A percentile compares a stretch with the other conserved stretches of the same genome.
Conservation (phyloP, 2,329 filamentous ascomycete species). For the Aspergillus bombycis region DNA sequence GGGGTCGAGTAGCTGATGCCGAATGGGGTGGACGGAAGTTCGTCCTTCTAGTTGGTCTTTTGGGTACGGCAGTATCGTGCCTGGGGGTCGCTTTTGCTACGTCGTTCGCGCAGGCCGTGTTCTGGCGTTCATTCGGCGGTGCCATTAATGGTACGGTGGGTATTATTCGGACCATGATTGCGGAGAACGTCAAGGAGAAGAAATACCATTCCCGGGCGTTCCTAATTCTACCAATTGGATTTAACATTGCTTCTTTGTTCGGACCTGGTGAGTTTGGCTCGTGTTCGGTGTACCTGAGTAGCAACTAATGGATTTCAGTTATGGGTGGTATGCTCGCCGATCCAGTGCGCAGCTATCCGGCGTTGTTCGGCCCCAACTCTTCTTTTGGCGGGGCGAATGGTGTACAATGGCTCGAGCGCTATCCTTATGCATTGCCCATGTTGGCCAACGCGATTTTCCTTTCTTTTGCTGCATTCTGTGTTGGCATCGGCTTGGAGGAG, state of each 20-base stretch:
- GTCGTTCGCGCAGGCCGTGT: conserved; percentile 64
- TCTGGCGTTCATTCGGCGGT: conserved; percentile 69
- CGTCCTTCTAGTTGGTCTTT: conserved; percentile 74
- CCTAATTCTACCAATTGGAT: conserved; percentile 65
- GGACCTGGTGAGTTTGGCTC: conserved; percentile 45
- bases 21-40: conserved; percentile 71
- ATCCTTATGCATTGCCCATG: conserved; percentile 71
- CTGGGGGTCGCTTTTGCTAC: conserved; percentile 70
- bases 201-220: conserved; percentile 62
- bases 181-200: conserved; percentile 72
- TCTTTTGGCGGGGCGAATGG: conserved; percentile 59
- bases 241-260: conserved; percentile 65
- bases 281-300: conserved; percentile 34
- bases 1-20: conserved; percentile 71
- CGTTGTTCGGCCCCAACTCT: conserved; percentile 63
- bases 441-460: conserved; percentile 66
- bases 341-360: conserved; percentile 65
- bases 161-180: conserved; percentile 73
- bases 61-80: conserved; percentile 68
- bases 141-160: conserved; percentile 72
- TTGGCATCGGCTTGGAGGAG: conserved; percentile 69
- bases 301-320: conserved; percentile 44
- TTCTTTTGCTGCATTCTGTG: conserved; percentile 54
- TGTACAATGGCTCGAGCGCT: conserved; percentile 64
- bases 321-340: conserved; percentile 71